phyloP scores from a whole-genome alignment of 768 basidiomycete genomes.

The Rhizopogon vulgaris region DNA sequence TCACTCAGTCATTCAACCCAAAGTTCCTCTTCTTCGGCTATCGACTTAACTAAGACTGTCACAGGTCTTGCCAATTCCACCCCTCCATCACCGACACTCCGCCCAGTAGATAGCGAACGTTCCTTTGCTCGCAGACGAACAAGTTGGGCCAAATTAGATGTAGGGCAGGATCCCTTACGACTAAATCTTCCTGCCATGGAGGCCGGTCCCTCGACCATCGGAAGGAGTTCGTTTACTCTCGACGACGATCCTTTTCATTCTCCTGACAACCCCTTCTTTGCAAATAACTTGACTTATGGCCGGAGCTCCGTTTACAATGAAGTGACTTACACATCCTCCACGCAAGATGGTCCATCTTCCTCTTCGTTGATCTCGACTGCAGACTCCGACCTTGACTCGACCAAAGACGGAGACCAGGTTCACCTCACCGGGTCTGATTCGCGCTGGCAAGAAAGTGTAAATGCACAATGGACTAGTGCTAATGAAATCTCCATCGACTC shows the following conservation, averaged over 20 bases:
- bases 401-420: slow-evolving; percentile 53
- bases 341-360: slow-evolving; percentile 45
- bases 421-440: slow-evolving; percentile 53
- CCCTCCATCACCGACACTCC: slow-evolving; percentile 47
- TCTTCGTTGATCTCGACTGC: slow-evolving; percentile 39
- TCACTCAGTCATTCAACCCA: slow-evolving; percentile 8
- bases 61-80: slow-evolving; percentile 36
- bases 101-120: slow-evolving; percentile 27
- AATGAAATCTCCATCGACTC: slow-evolving; percentile 32
- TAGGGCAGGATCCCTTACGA: slow-evolving; percentile 42
- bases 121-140: slow-evolving; percentile 44
- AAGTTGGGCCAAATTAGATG: slow-evolving; percentile 50
- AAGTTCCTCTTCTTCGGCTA: slow-evolving; percentile 48
- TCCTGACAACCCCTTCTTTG: slow-evolving; percentile 32
- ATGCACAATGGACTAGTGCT: slow-evolving; percentile 21
- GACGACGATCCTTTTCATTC: slow-evolving; percentile 48
- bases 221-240: slow-evolving; percentile 17
- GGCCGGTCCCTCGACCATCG: slow-evolving; percentile 14
- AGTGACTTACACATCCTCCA: slow-evolving; percentile 17
- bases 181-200: slow-evolving; percentile 26
- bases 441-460: slow-evolving; percentile 23
- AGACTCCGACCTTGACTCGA: slow-evolving; percentile 31
- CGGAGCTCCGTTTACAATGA: neutral
- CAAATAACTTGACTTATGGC: slow-evolving; percentile 7
- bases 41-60: slow-evolving; percentile 45